Conservation (phyloP, 148 eudicot genomes). For the Cornus controversa region DNA sequence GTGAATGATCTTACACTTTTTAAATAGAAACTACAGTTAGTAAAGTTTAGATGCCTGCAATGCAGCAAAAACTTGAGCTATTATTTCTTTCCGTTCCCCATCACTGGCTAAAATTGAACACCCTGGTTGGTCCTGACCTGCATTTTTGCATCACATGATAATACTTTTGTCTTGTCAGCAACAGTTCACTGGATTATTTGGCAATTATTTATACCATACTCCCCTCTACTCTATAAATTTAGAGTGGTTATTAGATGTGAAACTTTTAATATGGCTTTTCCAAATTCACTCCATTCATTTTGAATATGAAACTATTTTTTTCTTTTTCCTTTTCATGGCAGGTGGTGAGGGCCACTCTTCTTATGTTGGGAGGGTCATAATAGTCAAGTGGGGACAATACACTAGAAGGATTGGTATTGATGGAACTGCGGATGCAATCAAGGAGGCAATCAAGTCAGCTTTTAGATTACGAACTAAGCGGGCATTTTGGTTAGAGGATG, state of each 20-base stretch:
- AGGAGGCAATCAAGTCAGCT: constrained; percentile 62
- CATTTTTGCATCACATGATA: neutral
- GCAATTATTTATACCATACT: neutral
- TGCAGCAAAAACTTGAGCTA: neutral
- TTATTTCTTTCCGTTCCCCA: neutral
- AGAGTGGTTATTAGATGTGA: neutral
- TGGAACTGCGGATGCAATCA: constrained; percentile 65
- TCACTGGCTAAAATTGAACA: neutral
- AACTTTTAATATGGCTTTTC: neutral
- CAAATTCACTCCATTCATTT: neutral
- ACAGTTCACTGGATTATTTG: neutral
- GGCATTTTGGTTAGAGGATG: constrained; percentile 78
- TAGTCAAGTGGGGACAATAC: constrained; percentile 54
- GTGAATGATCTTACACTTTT: neutral
- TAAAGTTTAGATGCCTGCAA: neutral
- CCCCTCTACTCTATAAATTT: too few relatives aligned
- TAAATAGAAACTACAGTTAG: too few relatives aligned
- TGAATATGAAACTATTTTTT: neutral
- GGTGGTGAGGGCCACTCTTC: constrained; percentile 53
- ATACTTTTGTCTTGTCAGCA: neutral
- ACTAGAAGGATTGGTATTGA: constrained; percentile 61
- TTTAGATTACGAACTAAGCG: constrained; percentile 63
- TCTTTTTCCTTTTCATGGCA: constrained; percentile 7
- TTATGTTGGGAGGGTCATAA: constrained; percentile 55
- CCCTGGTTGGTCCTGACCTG: neutral